Percentiles rank a stretch among this genome's conserved stretches.
These are phyloP conservation scores for Solanum pinnatisectum DNA, from an alignment of 257 asterid genomes.

Conservation along the genomic window DNA sequence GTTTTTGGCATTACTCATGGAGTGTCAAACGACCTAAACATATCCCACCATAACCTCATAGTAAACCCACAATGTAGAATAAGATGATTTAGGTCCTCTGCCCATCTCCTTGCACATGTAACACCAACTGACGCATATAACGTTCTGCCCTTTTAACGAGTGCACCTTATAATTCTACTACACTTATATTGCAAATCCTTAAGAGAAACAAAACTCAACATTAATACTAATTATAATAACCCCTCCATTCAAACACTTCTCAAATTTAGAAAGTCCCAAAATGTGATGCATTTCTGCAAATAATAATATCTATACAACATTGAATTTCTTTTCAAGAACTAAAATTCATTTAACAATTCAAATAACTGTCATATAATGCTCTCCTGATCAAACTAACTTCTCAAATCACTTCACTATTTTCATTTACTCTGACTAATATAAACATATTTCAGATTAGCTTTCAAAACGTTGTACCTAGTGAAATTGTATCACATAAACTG, in stretches of 20 bases:
- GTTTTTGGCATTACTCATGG: background rate
- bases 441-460: background rate
- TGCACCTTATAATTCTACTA: background rate
- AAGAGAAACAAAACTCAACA: background rate
- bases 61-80: background rate
- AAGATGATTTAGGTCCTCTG: background rate
- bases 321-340: background rate
- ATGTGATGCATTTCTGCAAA: background rate
- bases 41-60: background rate
- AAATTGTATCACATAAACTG: background rate
- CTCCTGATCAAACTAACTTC: background rate
- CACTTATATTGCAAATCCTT: background rate
- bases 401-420: background rate
- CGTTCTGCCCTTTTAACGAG: background rate
- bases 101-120: background rate
- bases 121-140: background rate
- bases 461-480: background rate
- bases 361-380: background rate
- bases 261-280: background rate
- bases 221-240: background rate
- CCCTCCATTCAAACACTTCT: background rate
- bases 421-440: background rate
- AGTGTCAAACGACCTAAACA: background rate
- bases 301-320: background rate
- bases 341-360: background rate